phyloP scores from a whole-genome alignment of 768 basidiomycete species.

The Lactarius sp. region DNA sequence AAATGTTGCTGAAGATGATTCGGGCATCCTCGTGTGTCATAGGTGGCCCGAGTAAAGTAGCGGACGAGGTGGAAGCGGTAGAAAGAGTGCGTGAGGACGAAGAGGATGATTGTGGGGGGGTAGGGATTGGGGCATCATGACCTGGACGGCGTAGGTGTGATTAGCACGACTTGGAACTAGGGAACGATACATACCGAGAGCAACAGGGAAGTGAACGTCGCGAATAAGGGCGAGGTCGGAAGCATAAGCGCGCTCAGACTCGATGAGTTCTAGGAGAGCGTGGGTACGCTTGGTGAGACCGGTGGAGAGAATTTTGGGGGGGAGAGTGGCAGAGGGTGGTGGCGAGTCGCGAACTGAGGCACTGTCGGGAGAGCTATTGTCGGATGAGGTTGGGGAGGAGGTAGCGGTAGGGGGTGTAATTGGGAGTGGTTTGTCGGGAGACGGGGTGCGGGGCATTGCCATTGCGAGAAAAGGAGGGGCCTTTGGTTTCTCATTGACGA shows the following conservation, averaged over 20 bases:
- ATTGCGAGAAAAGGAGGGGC: conserved; percentile 5
- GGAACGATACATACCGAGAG: conserved; percentile 48
- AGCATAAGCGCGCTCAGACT: conserved; percentile 77
- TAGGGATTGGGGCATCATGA: conserved; percentile 38
- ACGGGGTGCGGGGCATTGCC: conserved; percentile 24
- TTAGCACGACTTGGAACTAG: not conserved
- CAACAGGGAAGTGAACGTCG: conserved; percentile 74
- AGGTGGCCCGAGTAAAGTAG: conserved; percentile 39
- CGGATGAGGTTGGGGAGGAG: conserved; percentile 20
- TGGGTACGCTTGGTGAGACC: conserved; percentile 64
- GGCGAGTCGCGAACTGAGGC: conserved; percentile 13
- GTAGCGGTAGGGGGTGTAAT: conserved; percentile 29
- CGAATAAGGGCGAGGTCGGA: conserved; percentile 77
- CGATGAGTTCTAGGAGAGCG: conserved; percentile 70
- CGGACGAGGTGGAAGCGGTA: conserved; percentile 46
- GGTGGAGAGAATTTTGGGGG: conserved; percentile 18
- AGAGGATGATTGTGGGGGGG: conserved; percentile 36
- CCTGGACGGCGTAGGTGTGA: conserved; percentile 30
- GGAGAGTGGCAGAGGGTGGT: conserved; percentile 19
- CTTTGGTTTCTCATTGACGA: conserved; percentile 24
- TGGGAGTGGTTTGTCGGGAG: conserved; percentile 35
- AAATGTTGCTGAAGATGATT: conserved; percentile 72
- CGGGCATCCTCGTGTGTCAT: conserved; percentile 68
- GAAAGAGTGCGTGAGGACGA: conserved; percentile 49
- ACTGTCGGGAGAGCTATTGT: conserved; percentile 21